A percentile compares a stretch with the other conserved stretches of the same genome.
Evolutionary conservation across 1,284 basidiomycete genomes (phyloP).

Genomic region (Leccinum ponderosum): DNA sequence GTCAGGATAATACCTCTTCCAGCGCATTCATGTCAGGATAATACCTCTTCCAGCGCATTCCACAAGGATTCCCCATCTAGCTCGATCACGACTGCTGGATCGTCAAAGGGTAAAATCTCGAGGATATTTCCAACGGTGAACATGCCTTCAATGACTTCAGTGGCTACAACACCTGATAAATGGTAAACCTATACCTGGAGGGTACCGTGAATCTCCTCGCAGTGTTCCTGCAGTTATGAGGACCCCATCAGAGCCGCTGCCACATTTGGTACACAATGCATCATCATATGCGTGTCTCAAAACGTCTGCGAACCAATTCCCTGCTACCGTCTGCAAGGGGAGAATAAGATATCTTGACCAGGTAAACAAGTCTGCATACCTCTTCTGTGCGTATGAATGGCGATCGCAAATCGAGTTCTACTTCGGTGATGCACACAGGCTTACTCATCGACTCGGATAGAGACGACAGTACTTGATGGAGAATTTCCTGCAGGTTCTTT

Average conservation of each 20-base stretch:
- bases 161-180: not conserved
- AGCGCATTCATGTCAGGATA: slow-evolving; percentile 80
- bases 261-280: slow-evolving; percentile 58
- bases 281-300: slow-evolving; percentile 87
- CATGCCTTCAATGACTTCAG: slow-evolving; percentile 45
- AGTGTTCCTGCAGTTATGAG: slow-evolving; percentile 85
- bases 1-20: slow-evolving; percentile 74
- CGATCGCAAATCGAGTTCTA: slow-evolving; percentile 76
- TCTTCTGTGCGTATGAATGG: slow-evolving; percentile 73
- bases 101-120: slow-evolving; percentile 90
- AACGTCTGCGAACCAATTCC: slow-evolving; percentile 92
- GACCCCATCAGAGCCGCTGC: slow-evolving; percentile 73
- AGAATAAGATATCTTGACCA: not conserved
- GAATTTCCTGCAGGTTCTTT: slow-evolving; percentile 55
- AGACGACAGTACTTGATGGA: slow-evolving; percentile 68
- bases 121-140: slow-evolving; percentile 83
- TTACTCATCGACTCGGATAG: slow-evolving; percentile 72
- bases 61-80: slow-evolving; percentile 82
- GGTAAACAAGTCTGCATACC: slow-evolving; percentile 37
- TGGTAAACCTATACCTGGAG: slow-evolving; percentile 56
- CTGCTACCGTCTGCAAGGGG: slow-evolving; percentile 63
- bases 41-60: slow-evolving; percentile 76
- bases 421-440: slow-evolving; percentile 71
- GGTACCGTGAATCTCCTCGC: slow-evolving; percentile 85
- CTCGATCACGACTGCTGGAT: slow-evolving; percentile 82